Evolutionary conservation across 1,284 basidiomycete genomes (phyloP), one percentile per base, ranked within the genome.

Genomic region (Malassezia vespertilionis): DNA sequence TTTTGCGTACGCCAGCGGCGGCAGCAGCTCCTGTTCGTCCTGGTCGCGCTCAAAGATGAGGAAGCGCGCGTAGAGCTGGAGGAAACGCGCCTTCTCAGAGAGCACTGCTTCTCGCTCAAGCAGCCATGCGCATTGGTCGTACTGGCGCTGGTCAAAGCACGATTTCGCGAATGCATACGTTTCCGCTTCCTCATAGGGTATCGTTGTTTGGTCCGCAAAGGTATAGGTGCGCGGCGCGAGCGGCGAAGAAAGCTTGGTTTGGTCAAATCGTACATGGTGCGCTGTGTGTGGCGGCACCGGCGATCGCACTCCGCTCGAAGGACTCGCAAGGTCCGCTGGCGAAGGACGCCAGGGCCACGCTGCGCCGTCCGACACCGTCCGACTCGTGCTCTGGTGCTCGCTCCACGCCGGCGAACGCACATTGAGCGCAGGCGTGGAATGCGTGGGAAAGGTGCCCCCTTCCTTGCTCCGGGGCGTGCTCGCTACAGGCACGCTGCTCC

Each of bases 51-150:
- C 59, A 6, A 58, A 63, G 35, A 60, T 56, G 69, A 96, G 74
- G 69, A 83, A 96, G 52, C 80, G 79, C 47, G 84, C 79, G 67
- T 96, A 96, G 28, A 82, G 73, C 39, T 77, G 76, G 56, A 96
- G 65, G 71, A 95, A 96, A 15, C 75, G 75, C 1, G 82, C 82
- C 61, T 83, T 84, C 22, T 54, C 53, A 31, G 51, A 33, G 22
- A 44, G 44, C 0, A 21, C 5, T 6, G 31, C 24, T 14, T 41
- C 27, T 31, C 37, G 22, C 31, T 69, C 61, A 0, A 69, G 53
- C 31, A 61, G 41, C 21, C 79, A 73, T 6, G 79, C 78, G 31
- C 82, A 85, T 52, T 88, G 78, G 44, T 81, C 76, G 58, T 83
- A 83, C 63, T 96, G 87, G 55, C 83, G 82, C 17, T 80, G 75